These are phyloP conservation scores for Pachyrhizus erosus DNA, from an alignment of 306 rosid genomes.

Conservation along the genomic window DNA sequence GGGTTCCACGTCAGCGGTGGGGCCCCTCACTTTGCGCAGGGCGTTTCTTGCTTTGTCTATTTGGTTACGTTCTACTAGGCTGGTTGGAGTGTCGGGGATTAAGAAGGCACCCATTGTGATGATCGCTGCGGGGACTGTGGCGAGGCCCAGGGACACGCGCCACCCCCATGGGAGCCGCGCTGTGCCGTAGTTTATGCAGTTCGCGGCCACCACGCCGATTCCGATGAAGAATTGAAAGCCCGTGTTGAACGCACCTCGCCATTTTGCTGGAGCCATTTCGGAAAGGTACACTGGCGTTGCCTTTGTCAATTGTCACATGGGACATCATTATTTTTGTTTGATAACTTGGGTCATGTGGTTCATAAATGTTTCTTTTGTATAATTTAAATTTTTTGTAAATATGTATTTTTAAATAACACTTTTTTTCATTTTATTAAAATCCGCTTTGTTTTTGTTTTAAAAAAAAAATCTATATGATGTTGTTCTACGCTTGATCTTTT, in stretches of 20 bases:
- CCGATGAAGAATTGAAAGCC: constrained; percentile 72
- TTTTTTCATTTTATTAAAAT: too few species aligned
- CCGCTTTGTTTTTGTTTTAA: neutral
- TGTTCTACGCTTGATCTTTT: neutral
- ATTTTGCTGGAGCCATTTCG: constrained; percentile 72
- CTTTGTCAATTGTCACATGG: constrained; percentile 22
- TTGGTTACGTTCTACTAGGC: constrained; percentile 62
- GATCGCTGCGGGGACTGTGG: constrained; percentile 52
- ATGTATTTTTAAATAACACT: too few species aligned
- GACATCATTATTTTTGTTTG: too few species aligned
- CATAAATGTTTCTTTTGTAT: too few species aligned
- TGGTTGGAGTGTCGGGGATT: constrained; percentile 63
- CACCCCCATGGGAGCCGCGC: constrained; percentile 61
- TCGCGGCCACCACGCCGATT: constrained; percentile 59
- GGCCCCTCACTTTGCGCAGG: constrained; percentile 49
- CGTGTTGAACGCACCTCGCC: constrained; percentile 79
- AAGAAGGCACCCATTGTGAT: constrained; percentile 57
- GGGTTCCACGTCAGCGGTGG: constrained; percentile 42
- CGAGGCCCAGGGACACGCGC: constrained; percentile 73
- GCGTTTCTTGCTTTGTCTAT: constrained; percentile 50
- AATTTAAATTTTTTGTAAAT: too few species aligned
- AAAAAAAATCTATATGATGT: neutral
- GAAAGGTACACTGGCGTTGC: constrained; percentile 74
- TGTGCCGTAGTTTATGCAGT: constrained; percentile 57
- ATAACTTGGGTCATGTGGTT: too few species aligned